Evolutionary conservation across 1,284 basidiomycete genomes (phyloP).

Genomic region (Trichosporon asahii): DNA sequence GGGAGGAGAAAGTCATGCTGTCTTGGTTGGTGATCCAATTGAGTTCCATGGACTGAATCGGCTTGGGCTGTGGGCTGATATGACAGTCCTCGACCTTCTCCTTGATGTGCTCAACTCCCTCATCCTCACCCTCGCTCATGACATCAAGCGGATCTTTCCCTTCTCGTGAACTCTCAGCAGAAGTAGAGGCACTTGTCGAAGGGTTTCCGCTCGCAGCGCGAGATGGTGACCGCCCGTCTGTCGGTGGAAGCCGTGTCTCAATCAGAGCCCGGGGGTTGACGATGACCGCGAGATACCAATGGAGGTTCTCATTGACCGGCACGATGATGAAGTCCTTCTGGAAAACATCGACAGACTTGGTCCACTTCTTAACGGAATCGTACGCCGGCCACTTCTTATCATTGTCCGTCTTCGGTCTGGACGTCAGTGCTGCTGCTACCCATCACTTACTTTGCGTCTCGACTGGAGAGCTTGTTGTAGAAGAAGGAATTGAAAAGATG

Average conservation of each 20-base stretch:
- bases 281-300: constrained; percentile 97
- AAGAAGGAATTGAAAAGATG: constrained; percentile 97
- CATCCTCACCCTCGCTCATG: constrained; percentile 25
- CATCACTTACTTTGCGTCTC: constrained; percentile 59
- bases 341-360: constrained; percentile 75
- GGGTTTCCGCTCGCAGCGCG: background rate
- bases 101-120: background rate
- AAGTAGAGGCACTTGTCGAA: background rate
- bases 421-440: constrained; percentile 11
- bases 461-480: constrained; percentile 80
- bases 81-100: background rate
- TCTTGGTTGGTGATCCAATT: constrained; percentile 6
- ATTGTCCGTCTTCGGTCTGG: constrained; percentile 19
- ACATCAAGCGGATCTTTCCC: constrained; percentile 24
- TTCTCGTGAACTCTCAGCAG: background rate
- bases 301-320: constrained; percentile 95
- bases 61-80: constrained; percentile 2
- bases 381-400: constrained; percentile 60
- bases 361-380: constrained; percentile 88
- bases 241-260: constrained; percentile 19
- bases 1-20: background rate
- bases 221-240: constrained; percentile 22
- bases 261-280: constrained; percentile 61
- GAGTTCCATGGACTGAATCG: constrained; percentile 12
- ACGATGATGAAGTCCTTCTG: constrained; percentile 87